Evolutionary conservation across 352 stramenopile species (phyloP).

Genomic region (Globisporangium irregulare): DNA sequence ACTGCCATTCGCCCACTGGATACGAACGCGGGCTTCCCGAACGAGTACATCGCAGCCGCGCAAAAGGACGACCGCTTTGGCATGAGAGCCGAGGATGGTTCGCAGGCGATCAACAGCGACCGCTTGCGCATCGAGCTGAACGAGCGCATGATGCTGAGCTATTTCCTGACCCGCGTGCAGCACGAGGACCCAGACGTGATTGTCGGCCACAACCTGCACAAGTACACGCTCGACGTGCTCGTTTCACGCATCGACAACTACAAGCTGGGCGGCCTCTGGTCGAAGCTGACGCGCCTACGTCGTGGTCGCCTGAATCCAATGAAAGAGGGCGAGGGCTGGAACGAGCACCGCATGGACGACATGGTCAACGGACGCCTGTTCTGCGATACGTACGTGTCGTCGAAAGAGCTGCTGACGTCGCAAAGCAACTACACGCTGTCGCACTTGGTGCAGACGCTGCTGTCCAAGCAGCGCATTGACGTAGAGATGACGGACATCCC

Average conservation of each 20-base stretch:
- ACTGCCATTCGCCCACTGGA: conserved; percentile 78
- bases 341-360: conserved; percentile 86
- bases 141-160: conserved; percentile 83
- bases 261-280: conserved; percentile 84
- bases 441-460: conserved; percentile 90
- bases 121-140: conserved; percentile 72
- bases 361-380: conserved; percentile 94
- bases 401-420: conserved; percentile 96
- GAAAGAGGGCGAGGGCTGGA: conserved; percentile 85
- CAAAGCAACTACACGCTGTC: conserved; percentile 98
- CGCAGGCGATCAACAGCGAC: conserved; percentile 41
- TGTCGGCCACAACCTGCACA: conserved; percentile 98
- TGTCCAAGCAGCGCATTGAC: conserved; percentile 86
- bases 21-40: conserved; percentile 55
- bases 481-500: conserved; percentile 96
- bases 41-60: conserved; percentile 50
- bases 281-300: conserved; percentile 77
- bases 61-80: conserved; percentile 62
- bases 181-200: conserved; percentile 98
- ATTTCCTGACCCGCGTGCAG: conserved; percentile 90
- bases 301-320: conserved; percentile 71
- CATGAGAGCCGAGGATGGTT: conserved; percentile 34
- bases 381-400: conserved; percentile 97
- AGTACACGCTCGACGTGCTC: conserved; percentile 98
- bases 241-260: conserved; percentile 93